These are phyloP conservation scores for Penicillium rolfsii DNA, from an alignment of 2,329 filamentous ascomycete genomes.

Conservation along the genomic window DNA sequence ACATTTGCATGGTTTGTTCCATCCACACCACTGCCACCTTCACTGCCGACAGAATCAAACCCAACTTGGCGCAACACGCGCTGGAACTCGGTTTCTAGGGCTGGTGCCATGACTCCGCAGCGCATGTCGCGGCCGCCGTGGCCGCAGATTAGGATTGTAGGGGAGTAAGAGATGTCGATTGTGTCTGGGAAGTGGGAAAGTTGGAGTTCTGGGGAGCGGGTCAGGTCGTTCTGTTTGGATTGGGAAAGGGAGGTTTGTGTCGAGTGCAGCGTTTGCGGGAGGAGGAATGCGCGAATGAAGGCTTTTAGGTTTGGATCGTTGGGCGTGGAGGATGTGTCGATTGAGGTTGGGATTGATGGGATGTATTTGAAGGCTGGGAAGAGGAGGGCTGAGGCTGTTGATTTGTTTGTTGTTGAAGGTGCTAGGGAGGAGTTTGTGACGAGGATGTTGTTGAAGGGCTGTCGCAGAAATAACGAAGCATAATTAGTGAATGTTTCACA, in stretches of 20 bases:
- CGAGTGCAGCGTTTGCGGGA: slow-evolving; percentile 39
- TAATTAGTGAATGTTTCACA: background rate
- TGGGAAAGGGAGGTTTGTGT: slow-evolving; percentile 40
- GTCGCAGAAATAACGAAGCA: background rate
- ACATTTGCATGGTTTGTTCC: slow-evolving; percentile 42
- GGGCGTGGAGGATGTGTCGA: slow-evolving; percentile 49
- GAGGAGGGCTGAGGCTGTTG: slow-evolving; percentile 66
- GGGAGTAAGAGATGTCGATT: slow-evolving; percentile 62
- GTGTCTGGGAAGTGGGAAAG: slow-evolving; percentile 60
- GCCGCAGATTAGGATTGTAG: slow-evolving; percentile 77
- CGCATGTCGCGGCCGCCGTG: slow-evolving; percentile 80
- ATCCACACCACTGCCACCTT: slow-evolving; percentile 30
- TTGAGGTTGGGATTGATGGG: slow-evolving; percentile 67
- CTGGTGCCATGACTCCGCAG: slow-evolving; percentile 78
- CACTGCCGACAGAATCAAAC: slow-evolving; percentile 30
- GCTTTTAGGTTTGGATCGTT: slow-evolving; percentile 37
- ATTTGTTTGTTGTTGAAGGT: slow-evolving; percentile 47
- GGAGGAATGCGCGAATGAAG: slow-evolving; percentile 51
- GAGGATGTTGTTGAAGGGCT: slow-evolving; percentile 84
- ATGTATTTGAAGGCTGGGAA: slow-evolving; percentile 84
- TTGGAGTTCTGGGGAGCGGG: slow-evolving; percentile 54
- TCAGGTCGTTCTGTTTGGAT: slow-evolving; percentile 35
- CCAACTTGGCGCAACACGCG: slow-evolving; percentile 37
- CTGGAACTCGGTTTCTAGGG: slow-evolving; percentile 72
- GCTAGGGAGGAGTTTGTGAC: slow-evolving; percentile 76